Evolutionary conservation across 2,329 filamentous ascomycete species (phyloP), one percentile per base, ranked within the genome.

Genomic region (Aureobasidium uvarum): DNA sequence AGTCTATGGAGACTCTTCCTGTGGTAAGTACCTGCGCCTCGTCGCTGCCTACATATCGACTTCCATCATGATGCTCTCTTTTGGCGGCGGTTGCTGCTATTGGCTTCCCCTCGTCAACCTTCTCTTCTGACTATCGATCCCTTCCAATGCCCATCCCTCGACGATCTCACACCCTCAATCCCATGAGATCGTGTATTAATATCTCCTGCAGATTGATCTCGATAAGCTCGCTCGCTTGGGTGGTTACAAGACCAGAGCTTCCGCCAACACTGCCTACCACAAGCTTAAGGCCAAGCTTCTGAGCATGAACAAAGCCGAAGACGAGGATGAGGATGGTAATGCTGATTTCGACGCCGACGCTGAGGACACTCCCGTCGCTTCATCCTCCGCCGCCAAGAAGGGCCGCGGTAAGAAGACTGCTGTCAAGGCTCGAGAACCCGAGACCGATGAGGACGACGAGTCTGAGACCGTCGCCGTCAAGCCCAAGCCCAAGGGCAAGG

Each of bases 231-330:
- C 67, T 25, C 2, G 25, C n/a, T 25, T 70, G 1, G 60, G 59
- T 14, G 67, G 67, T 52, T 68, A 67, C 62, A 71, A 71, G 58
- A 72, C 52, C 65, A 38, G 33, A 3, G 67, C 65, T 10, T 70
- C 68, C 1, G 71, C 71, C 0, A 68, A 59, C 51, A 69, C 66
- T 5, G 64, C 65, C n/a, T 71, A 58, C 48, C 11, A 92, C 83
- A 81, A 89, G 84, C 25, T 85, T 81, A 31, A 90, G 90, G 65
- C 96, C 74, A 70, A 96, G 78, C 33, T 36, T 3, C 11, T 13
- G 10, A 13, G 10, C 33, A 13, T 36, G 8, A 36, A 36, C 33
- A 36, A 36, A 10, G 33, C 33, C 10, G 33, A 36, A 36, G 33
- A 13, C 33, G 10, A 36, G 33, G 33, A 36, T n/a, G 23, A 51